Conservation (phyloP, 73 alveolate genomes). For the Paramecium bursaria region DNA sequence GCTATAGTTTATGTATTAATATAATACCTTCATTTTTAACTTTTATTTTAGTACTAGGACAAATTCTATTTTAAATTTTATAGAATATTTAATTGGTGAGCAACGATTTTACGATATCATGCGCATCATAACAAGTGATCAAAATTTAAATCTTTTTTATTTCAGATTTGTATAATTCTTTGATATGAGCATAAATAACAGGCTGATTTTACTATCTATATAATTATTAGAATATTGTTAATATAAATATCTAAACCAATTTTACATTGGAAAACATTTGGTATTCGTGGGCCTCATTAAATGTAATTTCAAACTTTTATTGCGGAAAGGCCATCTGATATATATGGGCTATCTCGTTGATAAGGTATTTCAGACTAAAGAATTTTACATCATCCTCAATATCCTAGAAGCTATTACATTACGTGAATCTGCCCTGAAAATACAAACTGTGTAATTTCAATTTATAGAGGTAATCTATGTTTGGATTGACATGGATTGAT, state of each 20-base stretch:
- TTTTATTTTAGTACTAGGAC: constrained; percentile 16
- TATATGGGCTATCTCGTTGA: constrained; percentile 10
- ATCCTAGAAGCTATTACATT: constrained; percentile 49
- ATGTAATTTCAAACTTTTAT: not conserved
- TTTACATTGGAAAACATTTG: not conserved
- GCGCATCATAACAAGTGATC: not conserved
- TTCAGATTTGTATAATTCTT: not conserved
- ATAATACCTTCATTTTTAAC: not conserved
- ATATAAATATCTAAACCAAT: not conserved
- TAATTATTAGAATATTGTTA: constrained; percentile 24
- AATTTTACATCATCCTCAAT: not conserved
- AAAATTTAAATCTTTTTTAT: not conserved
- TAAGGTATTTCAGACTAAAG: not conserved
- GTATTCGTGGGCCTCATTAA: not conserved
- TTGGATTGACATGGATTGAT: not conserved
- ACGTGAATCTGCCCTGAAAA: constrained; percentile 17
- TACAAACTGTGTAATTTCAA: constrained; percentile 51
- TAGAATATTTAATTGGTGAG: constrained; percentile 23
- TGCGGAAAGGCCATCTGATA: constrained; percentile 27
- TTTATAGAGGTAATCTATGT: not conserved
- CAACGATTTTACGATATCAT: constrained; percentile 1
- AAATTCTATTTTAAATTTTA: constrained; percentile 34
- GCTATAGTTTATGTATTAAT: not conserved
- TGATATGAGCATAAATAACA: constrained; percentile 1
- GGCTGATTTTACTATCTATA: constrained; percentile 6